phyloP scores from a whole-genome alignment of 129 eudicot genomes.

The Flaveria sonorensis region DNA sequence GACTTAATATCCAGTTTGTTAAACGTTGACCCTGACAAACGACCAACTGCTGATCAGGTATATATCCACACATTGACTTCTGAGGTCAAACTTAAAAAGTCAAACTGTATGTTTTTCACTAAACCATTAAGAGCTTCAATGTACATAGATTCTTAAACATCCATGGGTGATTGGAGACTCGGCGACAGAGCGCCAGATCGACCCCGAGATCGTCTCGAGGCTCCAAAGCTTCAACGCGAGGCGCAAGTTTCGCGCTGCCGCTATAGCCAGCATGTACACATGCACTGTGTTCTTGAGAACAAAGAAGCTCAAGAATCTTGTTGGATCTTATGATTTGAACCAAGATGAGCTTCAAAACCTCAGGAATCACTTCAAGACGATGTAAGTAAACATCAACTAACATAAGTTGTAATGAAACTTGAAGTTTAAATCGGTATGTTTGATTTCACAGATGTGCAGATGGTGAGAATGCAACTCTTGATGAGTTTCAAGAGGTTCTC shows the following conservation, averaged over 20 bases:
- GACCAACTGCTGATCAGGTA: conserved; percentile 81
- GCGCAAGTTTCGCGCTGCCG: conserved; percentile 85
- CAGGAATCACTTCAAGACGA: conserved; percentile 58
- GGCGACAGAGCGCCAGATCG: conserved; percentile 72
- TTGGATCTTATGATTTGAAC: conserved; percentile 78
- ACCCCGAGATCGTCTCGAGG: conserved; percentile 71
- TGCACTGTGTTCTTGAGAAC: conserved; percentile 78
- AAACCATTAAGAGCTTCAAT: not conserved
- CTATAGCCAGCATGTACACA: conserved; percentile 78
- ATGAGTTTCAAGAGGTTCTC: conserved; percentile 64
- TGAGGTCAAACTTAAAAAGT: not conserved
- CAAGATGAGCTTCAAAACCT: conserved; percentile 71
- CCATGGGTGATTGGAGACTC: conserved; percentile 84
- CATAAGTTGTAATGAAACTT: not conserved
- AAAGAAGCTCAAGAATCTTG: conserved; percentile 69
- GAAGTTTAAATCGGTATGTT: conserved; percentile 2
- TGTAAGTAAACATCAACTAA: conserved; percentile 39
- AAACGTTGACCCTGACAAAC: conserved; percentile 59
- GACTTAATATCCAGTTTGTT: conserved; percentile 65
- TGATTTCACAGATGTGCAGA: conserved; percentile 60
- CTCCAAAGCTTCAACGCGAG: conserved; percentile 75
- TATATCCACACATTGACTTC: conserved; percentile 2
- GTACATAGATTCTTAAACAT: conserved; percentile 61
- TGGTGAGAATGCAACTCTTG: conserved; percentile 73
- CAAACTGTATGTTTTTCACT: not conserved